Base-by-base conservation (phyloP, 441 rosid genomes). In the Erodium trifolium region DNA sequence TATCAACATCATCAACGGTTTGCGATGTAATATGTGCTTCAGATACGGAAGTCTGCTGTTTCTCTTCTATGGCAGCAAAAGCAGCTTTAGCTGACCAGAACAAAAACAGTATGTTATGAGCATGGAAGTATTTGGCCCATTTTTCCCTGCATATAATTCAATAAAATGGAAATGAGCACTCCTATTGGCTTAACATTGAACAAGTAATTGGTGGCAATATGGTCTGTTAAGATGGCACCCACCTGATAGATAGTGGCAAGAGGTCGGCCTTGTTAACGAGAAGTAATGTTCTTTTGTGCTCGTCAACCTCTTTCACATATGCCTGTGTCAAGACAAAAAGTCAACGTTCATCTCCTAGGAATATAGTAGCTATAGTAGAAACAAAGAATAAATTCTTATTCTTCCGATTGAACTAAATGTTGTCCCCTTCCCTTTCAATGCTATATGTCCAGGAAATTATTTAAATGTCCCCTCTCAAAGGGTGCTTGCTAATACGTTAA, bases 61-160 rank as follows among this genome's bases (percentile, higher is more conserved):
- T 90, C 65, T 96, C 96, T 80, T 88, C 93, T 66, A 88, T 71
- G 12, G 70, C 81, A 73, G 90, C 91, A 57, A 90, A 72, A 72
- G 96, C 93, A 76, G 90, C 96, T 86, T 89, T 93, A 23, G 98
- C 97, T 62, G 98, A 91, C 96, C 97, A 93, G 82, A 91, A 93
- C n/a, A 90, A 68, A 55, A 78, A 91, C 16, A 91, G 78, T 75
- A 89, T 89, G 7, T 74, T 78, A 65, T 84, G 82, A 41, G 66
- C 78, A 59, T 16, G 66, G 73, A 93, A 93, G 77, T 81, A 93
- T 55, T 82, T 75, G 0, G 90, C 96, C 98, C 97, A 93, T 75
- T 79, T 91, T 75, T 79, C 83, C 86, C 98, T 91, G 86, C n/a
- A 55, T 14, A 67, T 3, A 59, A 65, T 66, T 64, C 29, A 37